phyloP scores from a whole-genome alignment of 1,284 basidiomycete genomes.

The Irpex sp. region DNA sequence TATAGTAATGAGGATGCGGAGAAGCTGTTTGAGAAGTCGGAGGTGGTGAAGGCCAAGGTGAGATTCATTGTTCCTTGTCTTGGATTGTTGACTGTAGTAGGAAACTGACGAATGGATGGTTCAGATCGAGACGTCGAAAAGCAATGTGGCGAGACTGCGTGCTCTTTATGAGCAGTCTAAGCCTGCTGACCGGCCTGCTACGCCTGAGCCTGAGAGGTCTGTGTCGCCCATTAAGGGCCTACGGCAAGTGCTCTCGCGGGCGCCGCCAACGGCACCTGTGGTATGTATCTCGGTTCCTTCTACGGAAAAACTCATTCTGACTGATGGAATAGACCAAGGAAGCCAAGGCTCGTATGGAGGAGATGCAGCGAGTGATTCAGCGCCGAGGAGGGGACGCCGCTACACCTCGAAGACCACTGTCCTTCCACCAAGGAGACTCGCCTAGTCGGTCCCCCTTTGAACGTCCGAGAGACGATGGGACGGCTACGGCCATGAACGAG shows the following conservation, averaged over 20 bases:
- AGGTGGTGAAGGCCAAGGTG: slow-evolving; percentile 66
- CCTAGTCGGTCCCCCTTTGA: not conserved
- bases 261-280: slow-evolving; percentile 27
- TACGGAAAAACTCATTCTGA: too few species aligned
- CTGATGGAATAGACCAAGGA: slow-evolving; percentile 43
- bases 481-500: slow-evolving; percentile 39
- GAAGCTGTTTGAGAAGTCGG: slow-evolving; percentile 41
- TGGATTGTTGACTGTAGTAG: not conserved
- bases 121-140: slow-evolving; percentile 62
- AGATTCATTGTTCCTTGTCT: not conserved
- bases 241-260: slow-evolving; percentile 35
- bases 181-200: slow-evolving; percentile 11
- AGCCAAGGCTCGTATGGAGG: slow-evolving; percentile 68
- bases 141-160: slow-evolving; percentile 64
- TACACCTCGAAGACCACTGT: slow-evolving; percentile 38
- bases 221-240: slow-evolving; percentile 51
- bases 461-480: slow-evolving; percentile 12
- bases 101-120: slow-evolving; percentile 9
- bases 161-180: slow-evolving; percentile 23
- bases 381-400: slow-evolving; percentile 49
- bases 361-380: slow-evolving; percentile 68
- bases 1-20: slow-evolving; percentile 32
- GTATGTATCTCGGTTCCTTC: slow-evolving; percentile 23
- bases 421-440: slow-evolving; percentile 22
- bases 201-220: slow-evolving; percentile 20